Conservation (phyloP, 805 yeast species). For the Monosporozyma aerobia region DNA sequence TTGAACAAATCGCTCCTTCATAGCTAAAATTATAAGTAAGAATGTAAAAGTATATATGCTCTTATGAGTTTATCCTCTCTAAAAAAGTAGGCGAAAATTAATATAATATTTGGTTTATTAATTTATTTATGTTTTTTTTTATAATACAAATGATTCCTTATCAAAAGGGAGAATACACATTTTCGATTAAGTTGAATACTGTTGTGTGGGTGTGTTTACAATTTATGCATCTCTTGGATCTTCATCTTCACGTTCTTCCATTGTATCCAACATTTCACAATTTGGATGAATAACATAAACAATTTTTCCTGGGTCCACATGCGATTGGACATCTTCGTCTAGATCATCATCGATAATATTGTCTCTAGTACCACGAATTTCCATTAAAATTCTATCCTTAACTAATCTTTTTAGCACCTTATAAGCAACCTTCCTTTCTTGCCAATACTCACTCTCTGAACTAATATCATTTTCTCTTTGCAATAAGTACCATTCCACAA, state of each 20-base stretch:
- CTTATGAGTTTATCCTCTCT: not conserved
- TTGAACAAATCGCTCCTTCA: not conserved
- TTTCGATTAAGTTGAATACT: not conserved
- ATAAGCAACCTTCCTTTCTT: conserved; percentile 59
- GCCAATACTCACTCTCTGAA: conserved; percentile 60
- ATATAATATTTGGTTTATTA: not conserved
- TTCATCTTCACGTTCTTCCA: conserved; percentile 9
- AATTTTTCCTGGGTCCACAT: conserved; percentile 26
- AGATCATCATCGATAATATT: conserved; percentile 33
- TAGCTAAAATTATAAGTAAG: not conserved
- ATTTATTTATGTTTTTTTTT: not conserved
- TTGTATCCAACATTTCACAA: conserved; percentile 58
- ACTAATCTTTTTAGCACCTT: conserved; percentile 79
- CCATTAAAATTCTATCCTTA: conserved; percentile 76
- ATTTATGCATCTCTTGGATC: not conserved
- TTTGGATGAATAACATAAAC: conserved; percentile 68
- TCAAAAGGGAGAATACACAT: not conserved
- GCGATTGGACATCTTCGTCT: conserved; percentile 19
- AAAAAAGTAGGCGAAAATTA: no score
- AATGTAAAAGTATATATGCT: not conserved
- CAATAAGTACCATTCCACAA: conserved; percentile 74
- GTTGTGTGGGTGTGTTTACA: not conserved
- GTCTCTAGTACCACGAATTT: conserved; percentile 41
- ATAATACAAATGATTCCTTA: not conserved
- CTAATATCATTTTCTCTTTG: conserved; percentile 63